Percentiles rank a stretch among this genome's conserved stretches.
Conservation (phyloP, 1,284 basidiomycete genomes). For the Cryptococcus jaspeensis region DNA sequence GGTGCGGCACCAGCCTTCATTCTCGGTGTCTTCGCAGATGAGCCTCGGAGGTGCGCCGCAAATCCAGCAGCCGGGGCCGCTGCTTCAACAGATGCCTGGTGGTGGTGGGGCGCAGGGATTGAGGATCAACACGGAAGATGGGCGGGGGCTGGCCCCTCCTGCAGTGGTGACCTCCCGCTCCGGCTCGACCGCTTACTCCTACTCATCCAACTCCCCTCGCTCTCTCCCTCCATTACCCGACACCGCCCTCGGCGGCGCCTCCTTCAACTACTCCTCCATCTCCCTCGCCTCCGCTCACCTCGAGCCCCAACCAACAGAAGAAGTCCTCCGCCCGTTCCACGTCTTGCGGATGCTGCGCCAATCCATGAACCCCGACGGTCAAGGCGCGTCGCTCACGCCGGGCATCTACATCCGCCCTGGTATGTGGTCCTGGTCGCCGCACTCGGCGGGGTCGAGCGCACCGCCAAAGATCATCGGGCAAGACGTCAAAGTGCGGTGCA, state of each 20-base stretch:
- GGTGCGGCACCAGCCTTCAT: constrained; percentile 23
- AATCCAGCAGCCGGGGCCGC: background rate
- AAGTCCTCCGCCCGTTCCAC: constrained; percentile 83
- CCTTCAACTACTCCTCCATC: background rate
- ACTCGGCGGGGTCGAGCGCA: background rate
- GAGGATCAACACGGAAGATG: constrained; percentile 10
- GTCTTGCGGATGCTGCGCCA: constrained; percentile 75
- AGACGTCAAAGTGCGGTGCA: constrained; percentile 36
- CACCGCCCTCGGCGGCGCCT: background rate
- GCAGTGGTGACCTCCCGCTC: constrained; percentile 10
- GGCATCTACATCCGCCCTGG: constrained; percentile 82
- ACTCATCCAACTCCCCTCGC: constrained; percentile 6
- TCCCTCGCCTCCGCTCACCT: constrained; percentile 36
- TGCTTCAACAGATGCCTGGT: background rate
- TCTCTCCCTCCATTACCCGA: constrained; percentile 15
- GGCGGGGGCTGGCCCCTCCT: constrained; percentile 20
- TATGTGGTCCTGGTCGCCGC: constrained; percentile 62
- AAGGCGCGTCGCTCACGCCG: constrained; percentile 84
- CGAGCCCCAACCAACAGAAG: constrained; percentile 59
- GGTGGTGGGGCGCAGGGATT: background rate
- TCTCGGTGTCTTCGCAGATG: constrained; percentile 18
- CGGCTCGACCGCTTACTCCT: background rate
- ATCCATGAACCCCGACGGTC: constrained; percentile 72
- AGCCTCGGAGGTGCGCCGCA: background rate
- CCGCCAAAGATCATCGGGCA: constrained; percentile 29